Evolutionary conservation across 805 yeast species (phyloP), one percentile per base, ranked within the genome.

Genomic region (Lipomyces sp.): DNA sequence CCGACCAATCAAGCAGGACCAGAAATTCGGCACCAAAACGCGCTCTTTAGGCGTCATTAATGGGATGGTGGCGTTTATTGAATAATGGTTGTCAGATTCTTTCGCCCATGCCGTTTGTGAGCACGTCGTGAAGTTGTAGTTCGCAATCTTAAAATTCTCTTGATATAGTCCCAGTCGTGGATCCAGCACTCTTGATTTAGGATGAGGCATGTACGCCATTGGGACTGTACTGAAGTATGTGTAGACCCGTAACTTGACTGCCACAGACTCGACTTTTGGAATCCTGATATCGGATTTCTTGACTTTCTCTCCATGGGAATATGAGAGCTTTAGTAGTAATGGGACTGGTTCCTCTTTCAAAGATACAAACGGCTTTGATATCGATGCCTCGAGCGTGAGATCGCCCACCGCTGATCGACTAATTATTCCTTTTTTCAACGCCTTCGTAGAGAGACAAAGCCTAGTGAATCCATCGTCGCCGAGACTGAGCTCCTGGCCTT

Each of bases 1-100:
- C 34, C 70, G 60, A 6, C 68, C 68, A 10, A 64, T 55, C 11
- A 61, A 54, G 37, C 70, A 67, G 3, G 65, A 56, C 68, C 64
- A 64, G n/a, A 64, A 64, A 32, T 62, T 64, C 11, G 70, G 70
- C 15, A 64, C 65, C 6, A 64, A 55, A 3, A 53, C 34, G 39
- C 62, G 55, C 24, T 42, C 11, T 30, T 58, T 29, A 4, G 70
- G 70, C n/a, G 29, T 59, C n/a, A 18, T 35, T 15, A 67, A 54
- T 11, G 48, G 53, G 11, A 67, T 13, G 4, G 59, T 62, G 15
- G 62, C 29, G 53, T 57, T 48, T 45, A 61, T 51, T 15, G 65
- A 57, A 34, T 42, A 60, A 30, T 60, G 64, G 5, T 8, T 4
- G 34, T 11, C 54, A 10, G 45, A 15, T 29, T 67, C 70, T 39